Base-by-base conservation (phyloP, 768 basidiomycete species). In the Glaciozyma martinii region DNA sequence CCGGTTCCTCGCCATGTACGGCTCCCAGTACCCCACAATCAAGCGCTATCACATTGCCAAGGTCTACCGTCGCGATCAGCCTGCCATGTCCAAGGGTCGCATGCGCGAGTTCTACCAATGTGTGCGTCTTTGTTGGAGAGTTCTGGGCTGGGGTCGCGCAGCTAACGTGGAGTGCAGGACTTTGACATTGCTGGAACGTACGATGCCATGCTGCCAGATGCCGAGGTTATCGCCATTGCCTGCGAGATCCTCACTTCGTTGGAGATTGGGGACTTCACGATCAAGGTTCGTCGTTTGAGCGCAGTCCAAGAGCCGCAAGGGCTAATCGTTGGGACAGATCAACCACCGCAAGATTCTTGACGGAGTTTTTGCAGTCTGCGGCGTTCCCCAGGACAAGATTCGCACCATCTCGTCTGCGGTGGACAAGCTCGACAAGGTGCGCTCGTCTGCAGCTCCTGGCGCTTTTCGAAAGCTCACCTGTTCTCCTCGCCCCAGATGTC, bases 61-160 rank as follows among this genome's bases (percentile, higher is more conserved):
- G 78, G 95, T 99, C 25, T 99, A 98, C 77, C 81, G 95, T 67
- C 80, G 95, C 74, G 95, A 99, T 77, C 90, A 86, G 69, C 95
- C 95, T 0, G 93, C 93, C 62, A 92, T 98, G 87, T 87, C 86
- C 33, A 99, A 99, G 79, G 95, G 95, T 0, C 82, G 95, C 32
- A 95, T 99, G 93, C 84, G 95, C 65, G 95, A 99, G 79, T 99
- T 99, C 74, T 90, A 88, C 73, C 95, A 99, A 77, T 95, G 94
- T 67, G 90, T 92, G 70, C 71, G 84, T 79, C 43, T 43, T 18
- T 64, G 33, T 19, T 42, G 1, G 4, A 13, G 1, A 27, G 18
- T 16, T 21, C 10, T 5, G n/a, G n/a, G 30, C 37, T 47, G 58
- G 60, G 27, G 7, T 4, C 1, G 2, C 7, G 27, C 23, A 16